phyloP scores from a whole-genome alignment of 1,139 yeast species.

The Debaryomyces nepalensis region DNA sequence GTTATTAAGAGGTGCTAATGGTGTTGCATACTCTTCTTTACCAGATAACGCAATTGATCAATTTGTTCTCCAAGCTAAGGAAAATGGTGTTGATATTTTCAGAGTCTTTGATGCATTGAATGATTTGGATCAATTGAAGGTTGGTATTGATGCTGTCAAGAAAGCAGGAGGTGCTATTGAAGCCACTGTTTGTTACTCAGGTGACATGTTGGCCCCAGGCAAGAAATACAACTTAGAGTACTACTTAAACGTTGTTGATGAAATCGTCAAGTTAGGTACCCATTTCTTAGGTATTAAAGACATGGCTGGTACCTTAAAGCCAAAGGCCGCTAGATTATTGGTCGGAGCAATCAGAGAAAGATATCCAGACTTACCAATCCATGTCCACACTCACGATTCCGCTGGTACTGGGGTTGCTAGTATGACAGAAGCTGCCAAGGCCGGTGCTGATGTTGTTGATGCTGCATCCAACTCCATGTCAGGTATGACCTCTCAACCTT shows the following conservation, averaged over 20 bases:
- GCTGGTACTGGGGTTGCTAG: conserved; percentile 99
- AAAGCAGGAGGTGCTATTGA: conserved; percentile 99
- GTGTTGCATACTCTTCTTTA: conserved; percentile 95
- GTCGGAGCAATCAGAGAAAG: conserved; percentile 80
- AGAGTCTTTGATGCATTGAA: conserved; percentile 97
- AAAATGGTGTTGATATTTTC: conserved; percentile 94
- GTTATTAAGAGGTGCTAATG: conserved; percentile 98
- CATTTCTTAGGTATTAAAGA: conserved; percentile 97
- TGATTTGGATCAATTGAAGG: conserved; percentile 94
- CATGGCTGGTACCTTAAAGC: conserved; percentile 99
- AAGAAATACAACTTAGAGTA: conserved; percentile 94
- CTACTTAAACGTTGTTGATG: conserved; percentile 79
- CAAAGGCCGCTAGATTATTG: conserved; percentile 84
- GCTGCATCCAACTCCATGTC: conserved; percentile 97
- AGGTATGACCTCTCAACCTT: conserved; percentile 98
- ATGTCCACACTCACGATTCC: conserved; percentile 98
- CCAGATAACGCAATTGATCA: conserved; percentile 99
- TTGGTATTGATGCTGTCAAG: conserved; percentile 96
- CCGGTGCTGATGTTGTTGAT: conserved; percentile 98
- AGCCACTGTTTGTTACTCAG: conserved; percentile 97
- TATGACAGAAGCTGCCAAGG: conserved; percentile 90
- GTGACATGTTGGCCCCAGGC: conserved; percentile 94
- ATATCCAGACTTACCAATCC: conserved; percentile 94
- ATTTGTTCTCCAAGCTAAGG: conserved; percentile 91
- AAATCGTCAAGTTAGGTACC: conserved; percentile 91